Percentiles rank a stretch among this genome's conserved stretches.
These are phyloP conservation scores for Colletotrichum sansevieriae DNA, from an alignment of 2,329 filamentous ascomycete genomes.

Conservation along the genomic window DNA sequence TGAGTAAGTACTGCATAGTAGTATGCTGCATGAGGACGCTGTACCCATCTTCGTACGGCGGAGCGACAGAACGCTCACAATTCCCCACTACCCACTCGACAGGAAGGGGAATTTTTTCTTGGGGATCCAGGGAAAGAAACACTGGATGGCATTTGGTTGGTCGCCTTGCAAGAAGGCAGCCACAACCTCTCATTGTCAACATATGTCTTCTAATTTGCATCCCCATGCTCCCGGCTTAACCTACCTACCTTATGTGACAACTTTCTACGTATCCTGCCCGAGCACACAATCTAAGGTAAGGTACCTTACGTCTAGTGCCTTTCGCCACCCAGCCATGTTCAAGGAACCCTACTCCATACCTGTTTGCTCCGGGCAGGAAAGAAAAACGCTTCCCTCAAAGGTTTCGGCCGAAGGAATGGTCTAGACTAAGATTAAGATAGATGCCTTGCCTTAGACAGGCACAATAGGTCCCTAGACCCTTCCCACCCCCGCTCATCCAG, in stretches of 20 bases:
- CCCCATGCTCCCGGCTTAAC: neutral
- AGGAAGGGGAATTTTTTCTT: slow-evolving; percentile 8
- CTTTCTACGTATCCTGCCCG: neutral
- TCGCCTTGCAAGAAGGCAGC: slow-evolving; percentile 17
- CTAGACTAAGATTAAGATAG: slow-evolving; percentile 10
- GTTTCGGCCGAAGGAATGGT: slow-evolving; percentile 34
- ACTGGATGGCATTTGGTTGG: slow-evolving; percentile 2
- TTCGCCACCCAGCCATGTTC: too few relatives aligned
- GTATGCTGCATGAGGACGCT: too few relatives aligned
- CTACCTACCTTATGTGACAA: neutral
- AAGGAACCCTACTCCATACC: too few relatives aligned
- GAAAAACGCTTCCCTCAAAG: slow-evolving; percentile 2
- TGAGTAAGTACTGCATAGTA: too few relatives aligned
- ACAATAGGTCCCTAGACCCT: neutral
- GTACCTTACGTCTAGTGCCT: too few relatives aligned
- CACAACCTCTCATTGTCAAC: slow-evolving; percentile 5
- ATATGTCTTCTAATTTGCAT: too few relatives aligned
- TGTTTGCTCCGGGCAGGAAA: too few relatives aligned
- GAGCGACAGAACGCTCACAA: neutral
- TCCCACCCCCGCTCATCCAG: too few relatives aligned
- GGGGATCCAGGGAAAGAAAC: slow-evolving; percentile 1
- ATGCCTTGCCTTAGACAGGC: neutral
- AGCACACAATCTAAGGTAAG: too few relatives aligned
- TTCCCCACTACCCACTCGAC: neutral
- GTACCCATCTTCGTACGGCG: slow-evolving; percentile 11